These are phyloP conservation scores for Pyricularia pennisetigena DNA, from an alignment of 2,329 filamentous ascomycete species.

Conservation along the genomic window DNA sequence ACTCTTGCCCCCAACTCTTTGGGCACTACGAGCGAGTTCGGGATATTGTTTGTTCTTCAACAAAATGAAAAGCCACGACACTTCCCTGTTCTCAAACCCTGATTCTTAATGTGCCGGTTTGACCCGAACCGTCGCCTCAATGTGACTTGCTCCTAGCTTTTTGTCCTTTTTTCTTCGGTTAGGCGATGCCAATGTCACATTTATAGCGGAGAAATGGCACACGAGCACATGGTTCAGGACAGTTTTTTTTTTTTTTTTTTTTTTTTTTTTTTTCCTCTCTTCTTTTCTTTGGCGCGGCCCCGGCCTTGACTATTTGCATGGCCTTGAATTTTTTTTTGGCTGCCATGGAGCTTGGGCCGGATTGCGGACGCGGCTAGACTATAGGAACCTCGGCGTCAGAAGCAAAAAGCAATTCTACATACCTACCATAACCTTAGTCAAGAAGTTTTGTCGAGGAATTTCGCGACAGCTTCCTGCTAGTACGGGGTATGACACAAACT, in stretches of 20 bases:
- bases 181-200: slow-evolving; percentile 3
- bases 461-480: neutral
- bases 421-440: neutral
- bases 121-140: neutral
- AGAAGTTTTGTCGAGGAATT: neutral
- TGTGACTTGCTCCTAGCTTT: neutral
- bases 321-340: neutral
- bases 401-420: neutral
- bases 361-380: neutral
- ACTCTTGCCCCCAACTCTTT: neutral
- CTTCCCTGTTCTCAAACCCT: neutral
- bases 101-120: neutral
- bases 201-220: slow-evolving; percentile 4
- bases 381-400: neutral
- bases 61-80: neutral
- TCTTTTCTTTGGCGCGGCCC: neutral
- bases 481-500: neutral
- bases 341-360: neutral
- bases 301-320: neutral
- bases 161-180: neutral
- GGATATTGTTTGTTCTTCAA: neutral
- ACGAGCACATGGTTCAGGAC: slow-evolving; percentile 1
- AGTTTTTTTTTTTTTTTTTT: neutral
- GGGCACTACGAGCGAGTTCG: neutral
- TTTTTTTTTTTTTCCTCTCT: neutral